A percentile compares a stretch with the other conserved stretches of the same genome.
These are phyloP conservation scores for Kwoniella bestiolae DNA, from an alignment of 768 basidiomycete genomes.

Conservation along the genomic window DNA sequence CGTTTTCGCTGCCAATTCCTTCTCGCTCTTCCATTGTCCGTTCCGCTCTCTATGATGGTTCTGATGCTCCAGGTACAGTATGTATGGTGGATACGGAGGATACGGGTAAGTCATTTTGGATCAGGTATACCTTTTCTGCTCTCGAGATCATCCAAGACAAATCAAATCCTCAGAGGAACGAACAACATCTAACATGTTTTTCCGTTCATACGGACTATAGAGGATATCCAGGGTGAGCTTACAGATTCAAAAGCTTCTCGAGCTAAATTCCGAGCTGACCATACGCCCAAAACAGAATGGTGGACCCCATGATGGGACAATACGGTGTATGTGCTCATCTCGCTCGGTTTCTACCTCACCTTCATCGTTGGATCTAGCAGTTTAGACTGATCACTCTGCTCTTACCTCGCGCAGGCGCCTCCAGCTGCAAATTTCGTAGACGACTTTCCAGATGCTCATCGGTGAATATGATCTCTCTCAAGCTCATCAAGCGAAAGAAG, in stretches of 20 bases:
- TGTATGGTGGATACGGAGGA: constrained; percentile 30
- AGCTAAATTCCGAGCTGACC: not conserved
- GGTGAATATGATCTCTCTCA: constrained; percentile 25
- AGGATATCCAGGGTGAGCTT: constrained; percentile 27
- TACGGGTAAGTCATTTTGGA: constrained; percentile 17
- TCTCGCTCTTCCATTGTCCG: not conserved
- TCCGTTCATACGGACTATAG: not conserved
- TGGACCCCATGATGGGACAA: constrained; percentile 34
- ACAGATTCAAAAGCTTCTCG: not conserved
- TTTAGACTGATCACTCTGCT: not conserved
- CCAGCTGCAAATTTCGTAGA: constrained; percentile 45
- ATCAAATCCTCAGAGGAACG: not conserved
- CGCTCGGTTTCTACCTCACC: not conserved
- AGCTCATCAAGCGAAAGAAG: not conserved
- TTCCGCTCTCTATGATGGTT: not conserved
- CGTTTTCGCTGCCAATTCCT: not conserved
- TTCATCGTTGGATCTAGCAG: not conserved
- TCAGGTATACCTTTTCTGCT: not conserved
- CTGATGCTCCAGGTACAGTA: constrained; percentile 16
- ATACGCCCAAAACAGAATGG: constrained; percentile 24
- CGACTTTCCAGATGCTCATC: constrained; percentile 50
- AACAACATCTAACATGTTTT: not conserved
- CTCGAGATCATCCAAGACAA: not conserved
- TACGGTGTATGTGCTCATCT: constrained; percentile 28
- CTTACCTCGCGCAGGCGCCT: constrained; percentile 33